Percentiles rank a stretch among this genome's conserved stretches.
Conservation (phyloP, 2,329 filamentous ascomycete species). For the Fusarium gaditjirri region DNA sequence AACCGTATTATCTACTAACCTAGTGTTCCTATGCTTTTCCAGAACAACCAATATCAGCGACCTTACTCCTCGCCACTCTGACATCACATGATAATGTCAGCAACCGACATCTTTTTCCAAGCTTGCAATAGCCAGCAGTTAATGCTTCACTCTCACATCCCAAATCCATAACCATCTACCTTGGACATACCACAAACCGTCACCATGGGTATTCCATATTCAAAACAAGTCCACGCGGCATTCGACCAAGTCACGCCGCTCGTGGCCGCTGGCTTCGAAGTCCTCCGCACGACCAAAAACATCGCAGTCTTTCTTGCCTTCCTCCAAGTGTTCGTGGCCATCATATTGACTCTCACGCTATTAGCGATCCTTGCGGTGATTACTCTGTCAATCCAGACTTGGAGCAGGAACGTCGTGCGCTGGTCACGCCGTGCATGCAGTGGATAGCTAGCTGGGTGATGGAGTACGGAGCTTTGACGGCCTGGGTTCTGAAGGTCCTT, state of each 20-base stretch:
- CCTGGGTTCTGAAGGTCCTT: background rate
- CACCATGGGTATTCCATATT: constrained; percentile 20
- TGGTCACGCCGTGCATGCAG: constrained; percentile 12
- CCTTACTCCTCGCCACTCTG: background rate
- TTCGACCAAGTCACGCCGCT: constrained; percentile 15
- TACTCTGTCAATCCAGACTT: constrained; percentile 19
- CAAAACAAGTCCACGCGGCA: constrained; percentile 12
- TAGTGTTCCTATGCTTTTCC: background rate
- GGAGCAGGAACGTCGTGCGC: background rate
- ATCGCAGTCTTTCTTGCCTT: constrained; percentile 11
- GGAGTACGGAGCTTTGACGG: background rate
- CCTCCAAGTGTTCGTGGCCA: background rate
- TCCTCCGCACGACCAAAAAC: constrained; percentile 18
- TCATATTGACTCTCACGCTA: constrained; percentile 1
- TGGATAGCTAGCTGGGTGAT: constrained; percentile 11
- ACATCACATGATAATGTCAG: background rate
- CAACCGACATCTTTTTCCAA: too few species aligned
- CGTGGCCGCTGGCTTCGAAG: constrained; percentile 15
- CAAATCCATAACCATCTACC: fast-evolving
- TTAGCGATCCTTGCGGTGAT: constrained; percentile 7
- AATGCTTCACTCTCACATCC: background rate
- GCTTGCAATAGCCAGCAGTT: fast-evolving
- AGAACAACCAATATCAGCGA: background rate
- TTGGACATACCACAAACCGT: fast-evolving
- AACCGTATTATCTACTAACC: too few species aligned